Base-by-base conservation (phyloP, 441 rosid genomes). In the Brassica balearica region DNA sequence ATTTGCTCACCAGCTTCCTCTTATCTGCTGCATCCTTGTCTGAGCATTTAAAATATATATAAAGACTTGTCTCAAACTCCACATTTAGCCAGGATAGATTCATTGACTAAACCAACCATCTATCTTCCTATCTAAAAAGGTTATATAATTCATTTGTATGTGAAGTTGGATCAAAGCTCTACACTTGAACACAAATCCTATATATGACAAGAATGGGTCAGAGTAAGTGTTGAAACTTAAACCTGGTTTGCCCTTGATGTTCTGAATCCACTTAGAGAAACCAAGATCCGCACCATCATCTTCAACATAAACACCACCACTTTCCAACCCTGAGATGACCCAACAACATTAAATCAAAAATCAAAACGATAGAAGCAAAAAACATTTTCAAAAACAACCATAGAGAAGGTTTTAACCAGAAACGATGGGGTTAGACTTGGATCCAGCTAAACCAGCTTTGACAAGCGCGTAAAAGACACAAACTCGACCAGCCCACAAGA, bases 1-100 rank as follows among this genome's bases (percentile, higher is more conserved):
- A 95, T 88, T 90, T 91, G 87, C 96, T 93, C 75, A 89, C 94
- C 71, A 89, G 72, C 80, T 93, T 95, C 84, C 97, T 82, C 80
- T 84, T 88, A 58, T 86, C 90, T 65, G 88, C 82, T 61, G 94
- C 96, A 81, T 89, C 93, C 85, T 82, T 88, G 5, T 86, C 98
- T 93, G 63, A 27, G 0, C 74, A 71, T 51, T 36, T 32, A 58
- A 8, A 12, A 29, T 7, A 19, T 14, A 20, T 9, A 20, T 25
- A 15, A 7, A 36, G 5, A 34, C 6, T 46, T n/a, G 19, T 60
- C 29, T 72, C 65, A 67, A 10, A 51, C 63, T 78, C 67, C 23
- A 66, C 68, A 65, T 5, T 1, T 3, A 15, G 27, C 5, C 64
- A 19, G 6, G 48, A 69, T n/a, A 60, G 15, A 46, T 5, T 58